Conservation (phyloP, 306 rosid species). For the cucumber (Cucumis sativus) region Cucumber_9930_V3 NC_026661.2:9122001-9122500, state of each 20-base stretch:
- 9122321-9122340: too few relatives aligned
- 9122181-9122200: background rate
- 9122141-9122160: too few relatives aligned
- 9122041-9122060: constrained; percentile 23
- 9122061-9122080: constrained; percentile 18
- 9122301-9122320: too few relatives aligned
- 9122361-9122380: too few relatives aligned
- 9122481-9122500: too few relatives aligned
- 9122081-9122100: constrained; percentile 36
- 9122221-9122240: background rate
- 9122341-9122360: too few relatives aligned
- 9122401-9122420: too few relatives aligned
- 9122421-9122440: too few relatives aligned
- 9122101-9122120: constrained; percentile 35
- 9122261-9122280: background rate
- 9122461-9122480: too few relatives aligned
- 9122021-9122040: constrained; percentile 21
- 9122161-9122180: background rate
- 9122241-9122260: background rate
- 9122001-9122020: constrained; percentile 17
- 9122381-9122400: too few relatives aligned
- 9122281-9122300: too few relatives aligned
- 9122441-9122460: too few relatives aligned
- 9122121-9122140: background rate
- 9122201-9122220: background rate